Base-by-base conservation (phyloP, 495 filamentous ascomycete species). In the Aspergillus baeticus region DNA sequence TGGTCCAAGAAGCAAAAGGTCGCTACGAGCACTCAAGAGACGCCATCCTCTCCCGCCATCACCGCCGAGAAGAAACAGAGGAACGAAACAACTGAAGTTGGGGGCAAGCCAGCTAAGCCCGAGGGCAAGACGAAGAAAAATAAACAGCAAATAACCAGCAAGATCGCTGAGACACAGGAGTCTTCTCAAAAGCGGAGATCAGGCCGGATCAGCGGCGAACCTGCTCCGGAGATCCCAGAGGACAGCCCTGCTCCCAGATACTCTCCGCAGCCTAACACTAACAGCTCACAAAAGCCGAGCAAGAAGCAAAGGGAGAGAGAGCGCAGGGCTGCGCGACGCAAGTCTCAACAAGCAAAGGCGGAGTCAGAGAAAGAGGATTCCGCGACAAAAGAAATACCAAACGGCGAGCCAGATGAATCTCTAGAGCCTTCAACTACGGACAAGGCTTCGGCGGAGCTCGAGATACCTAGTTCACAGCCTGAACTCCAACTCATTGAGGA, bases 111-210 rank as follows among this genome's bases (percentile, higher is more conserved):
- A 7, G 13, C 45, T 2, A 51, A 53, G 20, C 23, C 29, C 6
- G 43, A 49, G 3, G 48, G 47, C 22, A 50, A 55, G 8, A 29
- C 48, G 2, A 21, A 41, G 7, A 23, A 20, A 13, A 46, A 33
- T n/a, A 41, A 46, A n/a, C n/a, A n/a, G n/a, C n/a, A n/a, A 15
- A 47, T n/a, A 2, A 48, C 39, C 20, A 36, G 49, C 5, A 53
- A 53, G 18, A 15, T 17, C 15, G 36, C 42, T 10, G 46, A 34
- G 10, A 21, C 36, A 4, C 61, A 59, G 49, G 53, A 57, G 4
- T 33, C 52, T 37, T 60, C 54, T 29, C 55, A 64, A 38, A 39
- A 60, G 7, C 67, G 69, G 33, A 65, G 69, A 39, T 71, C 67
- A 10, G 50, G 59, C 6, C 64, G 64, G 29, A 53, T 66, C 10